Evolutionary conservation across 805 yeast species (phyloP).

Genomic region (Starmerella vaccinii): DNA sequence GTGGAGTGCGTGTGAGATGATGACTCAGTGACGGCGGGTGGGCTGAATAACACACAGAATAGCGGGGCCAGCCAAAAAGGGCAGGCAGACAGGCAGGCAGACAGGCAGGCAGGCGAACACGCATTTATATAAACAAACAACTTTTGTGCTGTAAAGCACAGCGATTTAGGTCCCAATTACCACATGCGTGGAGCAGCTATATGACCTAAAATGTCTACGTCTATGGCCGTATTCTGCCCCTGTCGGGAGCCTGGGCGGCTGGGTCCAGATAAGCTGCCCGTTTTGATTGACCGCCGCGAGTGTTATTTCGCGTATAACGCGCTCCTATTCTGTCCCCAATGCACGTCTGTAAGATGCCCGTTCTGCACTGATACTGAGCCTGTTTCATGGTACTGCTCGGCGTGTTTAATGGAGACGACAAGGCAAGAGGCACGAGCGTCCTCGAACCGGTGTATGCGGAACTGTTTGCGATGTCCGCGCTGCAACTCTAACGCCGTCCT

Average conservation of each 20-base stretch:
- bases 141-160: too few species aligned
- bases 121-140: too few species aligned
- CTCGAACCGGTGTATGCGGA: conserved; percentile 29
- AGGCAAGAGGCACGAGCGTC: conserved; percentile 23
- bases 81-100: too few species aligned
- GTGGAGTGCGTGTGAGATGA: too few species aligned
- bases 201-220: not conserved
- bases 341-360: conserved; percentile 31
- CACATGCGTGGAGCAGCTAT: not conserved
- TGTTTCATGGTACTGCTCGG: conserved; percentile 31
- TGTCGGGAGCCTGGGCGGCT: conserved; percentile 14
- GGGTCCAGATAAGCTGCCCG: conserved; percentile 4
- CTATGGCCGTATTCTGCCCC: conserved; percentile 17
- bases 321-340: conserved; percentile 33
- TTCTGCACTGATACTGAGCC: conserved; percentile 32
- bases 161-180: too few species aligned
- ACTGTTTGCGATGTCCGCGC: conserved; percentile 32
- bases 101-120: too few species aligned
- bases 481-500: conserved; percentile 25
- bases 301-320: conserved; percentile 26
- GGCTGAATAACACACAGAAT: too few species aligned
- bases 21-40: too few species aligned
- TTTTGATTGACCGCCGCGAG: conserved; percentile 5
- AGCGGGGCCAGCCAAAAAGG: too few species aligned
- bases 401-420: conserved; percentile 30